phyloP scores from a whole-genome alignment of 2,329 filamentous ascomycete genomes.

The Bretziella fagacearum region DNA sequence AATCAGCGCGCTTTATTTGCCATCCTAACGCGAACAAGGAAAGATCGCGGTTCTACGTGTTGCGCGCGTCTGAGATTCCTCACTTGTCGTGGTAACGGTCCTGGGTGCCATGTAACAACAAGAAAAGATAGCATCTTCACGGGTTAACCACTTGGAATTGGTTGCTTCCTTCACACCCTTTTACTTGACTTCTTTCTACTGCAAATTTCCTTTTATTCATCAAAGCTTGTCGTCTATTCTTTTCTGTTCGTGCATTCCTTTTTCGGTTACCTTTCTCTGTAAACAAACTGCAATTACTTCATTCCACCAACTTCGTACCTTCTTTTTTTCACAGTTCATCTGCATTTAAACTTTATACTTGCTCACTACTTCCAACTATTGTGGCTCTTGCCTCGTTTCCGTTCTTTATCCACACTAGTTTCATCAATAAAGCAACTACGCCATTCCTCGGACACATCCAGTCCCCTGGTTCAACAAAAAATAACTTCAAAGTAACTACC shows the following conservation, averaged over 20 bases:
- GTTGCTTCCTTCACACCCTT: background rate
- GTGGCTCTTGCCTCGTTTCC: background rate
- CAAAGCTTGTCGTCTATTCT: background rate
- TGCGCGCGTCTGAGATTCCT: conserved; percentile 1
- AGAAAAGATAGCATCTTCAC: background rate
- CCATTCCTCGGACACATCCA: too few species aligned
- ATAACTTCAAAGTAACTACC: background rate
- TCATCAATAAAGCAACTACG: background rate
- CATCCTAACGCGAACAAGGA: background rate
- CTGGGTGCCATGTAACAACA: background rate
- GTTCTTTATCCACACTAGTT: background rate
- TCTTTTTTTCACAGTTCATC: background rate
- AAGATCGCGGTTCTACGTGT: background rate
- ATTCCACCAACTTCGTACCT: background rate
- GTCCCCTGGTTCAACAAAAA: too few species aligned
- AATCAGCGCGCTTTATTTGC: background rate
- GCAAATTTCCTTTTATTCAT: background rate
- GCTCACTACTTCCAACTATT: background rate
- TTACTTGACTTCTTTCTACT: background rate
- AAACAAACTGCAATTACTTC: background rate
- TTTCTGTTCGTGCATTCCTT: background rate
- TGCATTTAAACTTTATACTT: background rate
- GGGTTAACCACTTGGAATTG: background rate
- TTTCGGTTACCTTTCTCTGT: background rate
- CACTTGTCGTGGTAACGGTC: conserved; percentile 2